phyloP scores from a whole-genome alignment of 306 rosid species.

The Clitoria ternatea region DNA sequence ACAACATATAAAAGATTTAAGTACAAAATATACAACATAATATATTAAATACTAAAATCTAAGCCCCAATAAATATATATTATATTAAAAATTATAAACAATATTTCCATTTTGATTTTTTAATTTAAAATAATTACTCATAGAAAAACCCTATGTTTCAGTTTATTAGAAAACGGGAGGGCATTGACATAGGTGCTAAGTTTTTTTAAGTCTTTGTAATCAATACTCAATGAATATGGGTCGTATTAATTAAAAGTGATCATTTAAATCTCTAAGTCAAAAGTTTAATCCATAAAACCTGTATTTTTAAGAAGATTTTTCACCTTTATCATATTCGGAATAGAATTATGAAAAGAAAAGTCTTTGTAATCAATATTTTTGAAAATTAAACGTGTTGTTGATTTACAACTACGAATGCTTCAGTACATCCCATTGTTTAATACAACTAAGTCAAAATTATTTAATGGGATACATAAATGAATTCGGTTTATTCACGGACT shows the following conservation, averaged over 20 bases:
- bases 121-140: neutral
- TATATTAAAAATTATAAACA: too few relatives aligned
- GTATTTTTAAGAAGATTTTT: too few relatives aligned
- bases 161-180: neutral
- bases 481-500: neutral
- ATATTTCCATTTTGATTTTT: too few relatives aligned
- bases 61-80: too few relatives aligned
- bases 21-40: neutral
- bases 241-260: too few relatives aligned
- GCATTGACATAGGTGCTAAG: neutral
- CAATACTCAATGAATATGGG: too few relatives aligned
- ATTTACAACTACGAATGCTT: neutral
- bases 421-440: neutral
- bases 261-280: too few relatives aligned
- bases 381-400: neutral
- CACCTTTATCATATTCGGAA: too few relatives aligned
- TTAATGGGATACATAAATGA: neutral
- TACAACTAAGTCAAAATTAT: conserved; percentile 6
- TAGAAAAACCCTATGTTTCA: neutral
- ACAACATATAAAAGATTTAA: neutral
- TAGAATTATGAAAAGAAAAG: too few relatives aligned
- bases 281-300: neutral
- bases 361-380: neutral
- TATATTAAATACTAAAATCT: neutral
- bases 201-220: too few relatives aligned